Evolutionary conservation across 306 rosid species (phyloP).

Genomic region (Echinosophora koreensis): DNA sequence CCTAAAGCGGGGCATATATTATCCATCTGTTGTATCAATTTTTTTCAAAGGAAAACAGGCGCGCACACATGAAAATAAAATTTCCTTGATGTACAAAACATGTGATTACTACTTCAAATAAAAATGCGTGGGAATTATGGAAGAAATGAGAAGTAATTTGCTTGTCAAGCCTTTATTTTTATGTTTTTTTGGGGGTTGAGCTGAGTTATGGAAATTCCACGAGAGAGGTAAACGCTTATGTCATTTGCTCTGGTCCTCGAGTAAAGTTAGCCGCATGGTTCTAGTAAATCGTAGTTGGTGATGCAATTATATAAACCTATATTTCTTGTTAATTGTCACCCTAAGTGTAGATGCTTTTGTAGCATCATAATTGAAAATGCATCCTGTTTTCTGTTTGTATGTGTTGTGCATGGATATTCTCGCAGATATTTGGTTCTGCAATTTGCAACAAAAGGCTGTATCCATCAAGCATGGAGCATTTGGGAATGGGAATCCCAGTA

Average conservation of each 20-base stretch:
- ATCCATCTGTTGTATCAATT: conserved; percentile 41
- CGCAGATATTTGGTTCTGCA: conserved; percentile 37
- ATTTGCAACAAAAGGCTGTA: conserved; percentile 40
- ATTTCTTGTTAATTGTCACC: conserved; percentile 39
- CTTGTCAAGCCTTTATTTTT: background rate
- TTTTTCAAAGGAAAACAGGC: conserved; percentile 7
- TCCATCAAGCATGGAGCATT: conserved; percentile 25
- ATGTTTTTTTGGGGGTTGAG: background rate
- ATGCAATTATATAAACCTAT: conserved; percentile 48
- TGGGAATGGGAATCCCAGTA: conserved; percentile 41
- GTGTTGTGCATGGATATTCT: conserved; percentile 32
- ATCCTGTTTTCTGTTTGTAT: conserved; percentile 7
- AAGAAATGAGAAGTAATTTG: background rate
- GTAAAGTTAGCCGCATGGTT: conserved; percentile 36
- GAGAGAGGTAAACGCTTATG: conserved; percentile 37
- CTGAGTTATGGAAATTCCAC: conserved; percentile 2
- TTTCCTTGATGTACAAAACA: conserved; percentile 38
- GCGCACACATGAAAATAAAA: conserved; percentile 26
- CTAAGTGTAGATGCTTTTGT: conserved; percentile 21
- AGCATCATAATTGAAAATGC: conserved; percentile 41
- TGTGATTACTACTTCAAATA: conserved; percentile 35
- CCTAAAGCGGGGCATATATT: conserved; percentile 28
- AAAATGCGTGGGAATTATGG: conserved; percentile 5
- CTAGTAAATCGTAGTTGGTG: conserved; percentile 34
- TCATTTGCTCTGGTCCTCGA: conserved; percentile 24